Evolutionary conservation across 1,284 basidiomycete genomes (phyloP).

Genomic region (Ustilago lituana): DNA sequence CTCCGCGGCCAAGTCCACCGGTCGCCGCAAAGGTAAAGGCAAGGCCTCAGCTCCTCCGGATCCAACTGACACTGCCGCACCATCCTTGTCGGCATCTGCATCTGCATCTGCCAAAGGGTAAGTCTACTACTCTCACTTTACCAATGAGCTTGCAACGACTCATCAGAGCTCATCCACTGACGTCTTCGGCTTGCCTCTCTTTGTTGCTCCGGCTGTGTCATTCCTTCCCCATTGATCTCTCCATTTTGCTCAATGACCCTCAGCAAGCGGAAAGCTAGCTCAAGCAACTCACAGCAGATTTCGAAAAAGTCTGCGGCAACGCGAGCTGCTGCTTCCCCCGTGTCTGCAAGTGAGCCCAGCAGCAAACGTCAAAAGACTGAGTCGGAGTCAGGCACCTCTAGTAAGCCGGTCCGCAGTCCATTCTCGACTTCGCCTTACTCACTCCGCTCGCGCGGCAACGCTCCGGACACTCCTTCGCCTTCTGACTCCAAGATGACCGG

Average conservation of each 20-base stretch:
- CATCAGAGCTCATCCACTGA: not conserved
- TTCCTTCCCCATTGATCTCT: not conserved
- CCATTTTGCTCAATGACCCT: too few species aligned
- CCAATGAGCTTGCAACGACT: too few species aligned
- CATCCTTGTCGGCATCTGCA: constrained; percentile 6
- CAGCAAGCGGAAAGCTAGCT: constrained; percentile 32
- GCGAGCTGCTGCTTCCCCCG: constrained; percentile 3
- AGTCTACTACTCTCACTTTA: constrained; percentile 1
- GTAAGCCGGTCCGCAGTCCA: constrained; percentile 1
- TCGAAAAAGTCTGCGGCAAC: not conserved
- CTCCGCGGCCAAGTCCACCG: constrained; percentile 4
- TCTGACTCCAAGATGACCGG: constrained; percentile 23
- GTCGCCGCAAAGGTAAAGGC: constrained; percentile 17
- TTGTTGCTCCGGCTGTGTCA: not conserved
- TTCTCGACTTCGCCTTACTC: constrained; percentile 26
- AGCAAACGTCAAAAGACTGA: constrained; percentile 33
- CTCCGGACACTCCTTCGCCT: constrained; percentile 4
- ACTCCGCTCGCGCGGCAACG: constrained; percentile 34
- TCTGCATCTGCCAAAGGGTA: constrained; percentile 29
- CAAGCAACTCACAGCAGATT: constrained; percentile 4
- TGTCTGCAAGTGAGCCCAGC: constrained; percentile 15
- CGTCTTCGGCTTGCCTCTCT: not conserved
- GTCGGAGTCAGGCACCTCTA: constrained; percentile 6
- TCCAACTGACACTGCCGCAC: not conserved
- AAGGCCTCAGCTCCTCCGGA: constrained; percentile 6